These are phyloP conservation scores for Phanerochaete carnosa DNA, from an alignment of 768 basidiomycete species.

Conservation along the genomic window DNA sequence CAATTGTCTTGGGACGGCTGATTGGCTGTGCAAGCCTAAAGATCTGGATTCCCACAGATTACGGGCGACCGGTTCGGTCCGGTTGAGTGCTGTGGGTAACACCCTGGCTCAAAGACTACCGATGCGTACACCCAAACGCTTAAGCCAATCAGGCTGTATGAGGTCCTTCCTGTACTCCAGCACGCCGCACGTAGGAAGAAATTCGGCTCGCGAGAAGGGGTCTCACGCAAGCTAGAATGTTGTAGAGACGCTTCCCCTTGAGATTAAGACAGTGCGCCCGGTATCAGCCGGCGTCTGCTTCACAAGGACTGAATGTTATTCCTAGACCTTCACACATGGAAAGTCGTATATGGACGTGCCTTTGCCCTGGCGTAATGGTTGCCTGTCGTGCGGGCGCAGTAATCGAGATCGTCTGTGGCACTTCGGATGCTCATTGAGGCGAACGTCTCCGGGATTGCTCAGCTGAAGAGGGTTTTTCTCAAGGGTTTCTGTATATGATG, in stretches of 20 bases:
- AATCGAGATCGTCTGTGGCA: background rate
- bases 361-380: background rate
- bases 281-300: background rate
- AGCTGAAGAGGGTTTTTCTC: background rate
- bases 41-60: background rate
- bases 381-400: background rate
- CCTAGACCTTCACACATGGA: background rate
- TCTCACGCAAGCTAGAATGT: background rate
- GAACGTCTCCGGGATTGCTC: background rate
- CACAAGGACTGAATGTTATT: background rate
- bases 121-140: too few relatives aligned
- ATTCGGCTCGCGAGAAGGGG: background rate
- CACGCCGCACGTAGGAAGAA: too few relatives aligned
- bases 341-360: background rate
- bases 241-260: background rate
- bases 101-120: background rate
- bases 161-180: too few relatives aligned
- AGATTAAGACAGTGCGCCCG: too few relatives aligned
- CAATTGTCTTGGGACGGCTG: background rate
- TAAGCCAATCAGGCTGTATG: too few relatives aligned
- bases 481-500: background rate
- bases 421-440: background rate
- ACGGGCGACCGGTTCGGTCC: background rate
- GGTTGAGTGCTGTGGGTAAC: background rate
- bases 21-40: background rate